These are phyloP conservation scores for Cutaneotrichosporon sp. DNA, from an alignment of 1,284 basidiomycete genomes.

Conservation along the genomic window DNA sequence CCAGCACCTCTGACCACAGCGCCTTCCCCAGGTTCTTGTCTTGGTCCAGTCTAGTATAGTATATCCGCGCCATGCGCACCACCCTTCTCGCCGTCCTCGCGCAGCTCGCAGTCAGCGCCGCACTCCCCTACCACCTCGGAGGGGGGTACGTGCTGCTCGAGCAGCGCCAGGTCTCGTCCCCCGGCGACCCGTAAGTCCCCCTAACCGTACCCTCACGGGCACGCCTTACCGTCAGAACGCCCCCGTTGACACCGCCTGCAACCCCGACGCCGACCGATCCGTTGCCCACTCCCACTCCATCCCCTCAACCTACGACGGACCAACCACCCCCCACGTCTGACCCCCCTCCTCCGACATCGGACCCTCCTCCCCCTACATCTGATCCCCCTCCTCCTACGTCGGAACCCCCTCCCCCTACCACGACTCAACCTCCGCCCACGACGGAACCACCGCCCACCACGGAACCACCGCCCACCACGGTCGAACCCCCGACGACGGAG, in stretches of 20 bases:
- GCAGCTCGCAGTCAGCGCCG: neutral
- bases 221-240: neutral
- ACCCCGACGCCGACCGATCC: neutral
- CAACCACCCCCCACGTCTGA: neutral
- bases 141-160: neutral
- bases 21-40: neutral
- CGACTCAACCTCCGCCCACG: too few relatives aligned
- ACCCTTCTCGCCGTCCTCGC: neutral
- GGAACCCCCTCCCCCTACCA: too few relatives aligned
- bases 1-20: too few relatives aligned
- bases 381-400: too few relatives aligned
- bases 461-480: too few relatives aligned
- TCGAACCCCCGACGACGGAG: neutral
- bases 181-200: neutral
- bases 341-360: too few relatives aligned
- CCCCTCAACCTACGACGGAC: neutral
- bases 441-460: too few relatives aligned
- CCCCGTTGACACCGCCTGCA: neutral
- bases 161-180: neutral
- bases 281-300: neutral
- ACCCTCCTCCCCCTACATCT: too few relatives aligned
- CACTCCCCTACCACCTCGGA: neutral
- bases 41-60: neutral
- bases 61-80: neutral
- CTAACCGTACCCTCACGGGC: conserved; percentile 1